A percentile compares a stretch with the other conserved stretches of the same genome.
Conservation (phyloP, 805 yeast species). For the Saturnispora dispora region DNA sequence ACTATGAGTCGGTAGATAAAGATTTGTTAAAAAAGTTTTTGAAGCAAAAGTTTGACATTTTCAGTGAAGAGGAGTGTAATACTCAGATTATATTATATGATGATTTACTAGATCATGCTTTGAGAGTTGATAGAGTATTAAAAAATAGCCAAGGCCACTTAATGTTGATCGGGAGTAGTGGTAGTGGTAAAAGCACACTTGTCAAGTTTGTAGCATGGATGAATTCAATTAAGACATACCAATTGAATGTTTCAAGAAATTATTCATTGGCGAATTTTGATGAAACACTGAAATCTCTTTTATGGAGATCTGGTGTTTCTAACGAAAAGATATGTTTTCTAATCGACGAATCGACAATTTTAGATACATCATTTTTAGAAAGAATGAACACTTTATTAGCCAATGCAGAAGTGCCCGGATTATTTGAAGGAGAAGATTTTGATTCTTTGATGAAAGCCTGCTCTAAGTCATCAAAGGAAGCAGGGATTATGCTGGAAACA, state of each 20-base stretch:
- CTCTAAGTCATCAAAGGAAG: conserved; percentile 44
- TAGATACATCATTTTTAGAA: conserved; percentile 74
- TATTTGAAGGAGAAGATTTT: conserved; percentile 70
- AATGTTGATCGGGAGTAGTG: conserved; percentile 73
- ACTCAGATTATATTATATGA: conserved; percentile 53
- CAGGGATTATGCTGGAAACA: conserved; percentile 56
- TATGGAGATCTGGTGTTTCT: conserved; percentile 40
- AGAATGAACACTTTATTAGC: conserved; percentile 91
- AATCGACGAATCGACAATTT: conserved; percentile 70
- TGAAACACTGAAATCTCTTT: conserved; percentile 42
- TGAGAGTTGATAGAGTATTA: conserved; percentile 74
- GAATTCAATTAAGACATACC: conserved; percentile 59
- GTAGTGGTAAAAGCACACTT: conserved; percentile 74
- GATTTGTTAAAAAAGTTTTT: conserved; percentile 45
- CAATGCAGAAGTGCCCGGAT: conserved; percentile 85
- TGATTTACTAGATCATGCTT: conserved; percentile 61
- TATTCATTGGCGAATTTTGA: conserved; percentile 64
- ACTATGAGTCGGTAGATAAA: conserved; percentile 47
- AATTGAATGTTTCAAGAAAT: conserved; percentile 45
- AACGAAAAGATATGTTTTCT: conserved; percentile 63
- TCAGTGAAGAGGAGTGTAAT: conserved; percentile 71
- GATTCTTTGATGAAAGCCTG: conserved; percentile 44
- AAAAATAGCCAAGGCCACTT: conserved; percentile 85
- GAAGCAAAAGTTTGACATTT: conserved; percentile 53
- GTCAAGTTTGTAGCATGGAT: conserved; percentile 86